Base-by-base conservation (phyloP, 805 yeast species). In the Candida nonsorbophila region DNA sequence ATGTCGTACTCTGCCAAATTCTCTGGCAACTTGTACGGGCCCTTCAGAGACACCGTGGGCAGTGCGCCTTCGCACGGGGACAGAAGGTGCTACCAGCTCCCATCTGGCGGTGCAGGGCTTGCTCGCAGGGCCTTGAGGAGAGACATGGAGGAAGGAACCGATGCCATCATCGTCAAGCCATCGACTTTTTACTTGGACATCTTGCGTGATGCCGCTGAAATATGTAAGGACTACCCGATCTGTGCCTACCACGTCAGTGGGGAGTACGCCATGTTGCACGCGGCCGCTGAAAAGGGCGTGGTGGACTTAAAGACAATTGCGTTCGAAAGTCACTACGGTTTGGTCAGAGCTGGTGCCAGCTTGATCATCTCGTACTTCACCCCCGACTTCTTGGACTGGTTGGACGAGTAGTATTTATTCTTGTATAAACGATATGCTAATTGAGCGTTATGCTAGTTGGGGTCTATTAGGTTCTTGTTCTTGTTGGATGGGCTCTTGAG, bases 231-330 rank as follows among this genome's bases (percentile, higher is more conserved):
- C 53, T 75, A 83, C 44, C 98, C 98, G 16, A 65, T 92, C 30
- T 86, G 95, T 48, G 88, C 94, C 16, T 92, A 92, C 59, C 98
- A 92, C 57, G 98, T 92, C 14, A 78, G 90, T 53, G 98, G 98
- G 22, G 98, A 92, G 60, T 92, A 74, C 51, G 97, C 97, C 18
- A 92, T 92, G 98, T 59, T 92, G 40, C 95, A 88, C 51, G 98
- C 98, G 6, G 97, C 96, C 30, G 97, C 97, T 17, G 97, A 87
- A 49, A 87, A 87, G 68, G 94, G 94, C 21, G 72, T 88, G 36
- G 84, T 81, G 37, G 97, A 90, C 55, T 71, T 92, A 57, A 81
- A 84, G 58, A 77, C 34, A 58, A 77, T 69, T 75, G 83, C 87
- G 0, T 84, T 83, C 47, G 98, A 92, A 62, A 65, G 92, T 27